These are phyloP conservation scores for Lentinula sp. DNA, from an alignment of 768 basidiomycete genomes.

Conservation along the genomic window DNA sequence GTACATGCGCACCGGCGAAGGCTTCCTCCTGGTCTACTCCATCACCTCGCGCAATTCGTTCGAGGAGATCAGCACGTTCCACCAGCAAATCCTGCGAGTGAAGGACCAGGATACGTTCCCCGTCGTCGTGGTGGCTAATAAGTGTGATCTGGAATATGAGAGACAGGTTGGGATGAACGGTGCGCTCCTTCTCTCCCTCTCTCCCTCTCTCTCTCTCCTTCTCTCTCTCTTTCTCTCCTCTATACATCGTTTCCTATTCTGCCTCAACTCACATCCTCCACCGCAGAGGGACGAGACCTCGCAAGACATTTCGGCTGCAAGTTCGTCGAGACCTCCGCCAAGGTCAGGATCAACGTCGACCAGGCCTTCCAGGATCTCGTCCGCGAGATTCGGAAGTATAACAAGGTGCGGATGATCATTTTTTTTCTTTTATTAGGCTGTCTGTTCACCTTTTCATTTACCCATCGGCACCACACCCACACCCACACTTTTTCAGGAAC, in stretches of 20 bases:
- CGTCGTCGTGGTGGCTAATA: constrained; percentile 96
- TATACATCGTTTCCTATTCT: neutral
- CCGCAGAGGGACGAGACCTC: constrained; percentile 90
- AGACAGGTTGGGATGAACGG: constrained; percentile 95
- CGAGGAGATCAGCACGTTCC: constrained; percentile 94
- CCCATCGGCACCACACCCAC: no score
- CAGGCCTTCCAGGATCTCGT: constrained; percentile 93
- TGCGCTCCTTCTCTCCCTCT: constrained; percentile 22
- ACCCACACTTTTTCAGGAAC: no score
- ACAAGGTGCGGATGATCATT: constrained; percentile 54
- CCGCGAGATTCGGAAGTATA: constrained; percentile 89
- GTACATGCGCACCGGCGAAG: constrained; percentile 98
- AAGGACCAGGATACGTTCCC: constrained; percentile 97
- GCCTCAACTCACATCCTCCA: neutral
- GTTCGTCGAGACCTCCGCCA: constrained; percentile 95
- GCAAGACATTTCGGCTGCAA: constrained; percentile 93
- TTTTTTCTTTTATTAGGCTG: no score
- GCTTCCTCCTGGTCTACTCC: constrained; percentile 95
- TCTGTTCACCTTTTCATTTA: no score
- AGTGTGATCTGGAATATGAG: constrained; percentile 93
- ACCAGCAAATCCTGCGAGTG: constrained; percentile 92
- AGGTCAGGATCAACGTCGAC: constrained; percentile 94
- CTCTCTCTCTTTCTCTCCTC: neutral
- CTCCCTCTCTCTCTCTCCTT: neutral
- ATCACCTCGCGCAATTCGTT: constrained; percentile 98